phyloP scores from a whole-genome alignment of 371 early-diverging fungal genomes.

The Amoeboaphelidium protococcarum region DNA sequence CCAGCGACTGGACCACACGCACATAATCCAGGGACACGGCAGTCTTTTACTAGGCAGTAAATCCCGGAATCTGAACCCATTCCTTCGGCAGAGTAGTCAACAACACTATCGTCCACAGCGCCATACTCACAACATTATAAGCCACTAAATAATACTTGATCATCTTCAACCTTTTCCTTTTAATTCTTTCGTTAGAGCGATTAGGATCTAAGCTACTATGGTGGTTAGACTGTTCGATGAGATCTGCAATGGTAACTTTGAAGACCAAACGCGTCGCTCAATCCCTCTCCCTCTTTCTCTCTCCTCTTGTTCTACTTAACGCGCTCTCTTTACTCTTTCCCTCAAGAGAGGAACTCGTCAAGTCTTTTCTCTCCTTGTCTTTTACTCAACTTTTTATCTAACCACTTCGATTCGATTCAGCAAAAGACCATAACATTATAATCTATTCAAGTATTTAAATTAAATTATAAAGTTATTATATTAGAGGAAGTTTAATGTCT shows the following conservation, averaged over 20 bases:
- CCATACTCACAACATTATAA: slow-evolving; percentile 45
- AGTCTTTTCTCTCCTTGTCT: no score
- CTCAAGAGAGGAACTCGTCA: no score
- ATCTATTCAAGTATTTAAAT: no score
- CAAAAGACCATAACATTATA: no score
- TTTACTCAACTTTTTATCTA: no score
- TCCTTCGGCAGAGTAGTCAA: slow-evolving; percentile 16
- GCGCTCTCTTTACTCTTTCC: no score
- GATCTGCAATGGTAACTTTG: not conserved
- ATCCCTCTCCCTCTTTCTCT: not conserved
- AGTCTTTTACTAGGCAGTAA: slow-evolving; percentile 23
- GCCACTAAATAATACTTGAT: slow-evolving; percentile 31
- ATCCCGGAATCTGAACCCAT: slow-evolving; percentile 21
- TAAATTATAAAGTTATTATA: no score
- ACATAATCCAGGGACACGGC: slow-evolving; percentile 22
- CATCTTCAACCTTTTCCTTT: no score
- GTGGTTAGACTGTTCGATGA: not conserved
- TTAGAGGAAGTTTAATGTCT: not conserved
- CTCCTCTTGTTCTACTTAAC: no score
- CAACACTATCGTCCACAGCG: slow-evolving; percentile 47
- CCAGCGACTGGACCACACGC: slow-evolving; percentile 39
- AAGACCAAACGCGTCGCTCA: not conserved
- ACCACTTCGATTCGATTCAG: no score
- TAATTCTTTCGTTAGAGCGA: no score
- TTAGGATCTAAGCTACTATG: not conserved